Percentiles rank a stretch among this genome's conserved stretches.
phyloP scores from a whole-genome alignment of 2,329 filamentous ascomycete genomes.

The Cordyceps farinosa region DNA sequence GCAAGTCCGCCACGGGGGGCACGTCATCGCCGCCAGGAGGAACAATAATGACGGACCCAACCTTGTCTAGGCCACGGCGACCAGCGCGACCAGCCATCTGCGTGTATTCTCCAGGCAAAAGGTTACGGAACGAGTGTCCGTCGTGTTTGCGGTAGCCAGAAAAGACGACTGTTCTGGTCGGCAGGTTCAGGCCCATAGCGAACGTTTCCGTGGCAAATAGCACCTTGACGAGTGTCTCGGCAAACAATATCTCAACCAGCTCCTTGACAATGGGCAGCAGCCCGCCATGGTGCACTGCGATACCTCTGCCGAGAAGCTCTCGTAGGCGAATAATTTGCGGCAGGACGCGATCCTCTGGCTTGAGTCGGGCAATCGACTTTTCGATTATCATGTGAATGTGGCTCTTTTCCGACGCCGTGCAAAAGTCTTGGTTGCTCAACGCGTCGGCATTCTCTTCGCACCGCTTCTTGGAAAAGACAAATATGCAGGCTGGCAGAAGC shows the following conservation, averaged over 20 bases:
- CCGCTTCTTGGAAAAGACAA: conserved; percentile 96
- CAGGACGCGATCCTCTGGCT: conserved; percentile 82
- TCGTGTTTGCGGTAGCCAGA: conserved; percentile 97
- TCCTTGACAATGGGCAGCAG: conserved; percentile 96
- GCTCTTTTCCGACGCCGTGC: conserved; percentile 90
- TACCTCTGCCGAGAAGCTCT: conserved; percentile 80
- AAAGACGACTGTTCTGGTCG: conserved; percentile 94
- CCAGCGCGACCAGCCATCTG: conserved; percentile 97
- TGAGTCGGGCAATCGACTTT: conserved; percentile 85
- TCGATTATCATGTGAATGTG: conserved; percentile 97
- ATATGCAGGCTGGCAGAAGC: conserved; percentile 89
- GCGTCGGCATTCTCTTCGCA: conserved; percentile 98
- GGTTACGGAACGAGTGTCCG: conserved; percentile 83
- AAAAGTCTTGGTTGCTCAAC: conserved; percentile 91
- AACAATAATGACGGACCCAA: conserved; percentile 93
- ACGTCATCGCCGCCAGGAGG: conserved; percentile 75
- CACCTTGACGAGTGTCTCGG: conserved; percentile 91
- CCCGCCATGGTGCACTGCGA: conserved; percentile 94
- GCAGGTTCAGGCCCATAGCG: conserved; percentile 95
- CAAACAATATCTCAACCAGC: conserved; percentile 93
- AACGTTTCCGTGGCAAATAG: conserved; percentile 98
- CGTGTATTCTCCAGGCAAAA: conserved; percentile 93
- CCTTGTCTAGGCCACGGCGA: conserved; percentile 84
- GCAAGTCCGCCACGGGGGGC: conserved; percentile 75
- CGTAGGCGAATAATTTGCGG: conserved; percentile 87